These are phyloP conservation scores for Gaultheria prostrata DNA, from an alignment of 148 eudicot genomes.

Conservation along the genomic window DNA sequence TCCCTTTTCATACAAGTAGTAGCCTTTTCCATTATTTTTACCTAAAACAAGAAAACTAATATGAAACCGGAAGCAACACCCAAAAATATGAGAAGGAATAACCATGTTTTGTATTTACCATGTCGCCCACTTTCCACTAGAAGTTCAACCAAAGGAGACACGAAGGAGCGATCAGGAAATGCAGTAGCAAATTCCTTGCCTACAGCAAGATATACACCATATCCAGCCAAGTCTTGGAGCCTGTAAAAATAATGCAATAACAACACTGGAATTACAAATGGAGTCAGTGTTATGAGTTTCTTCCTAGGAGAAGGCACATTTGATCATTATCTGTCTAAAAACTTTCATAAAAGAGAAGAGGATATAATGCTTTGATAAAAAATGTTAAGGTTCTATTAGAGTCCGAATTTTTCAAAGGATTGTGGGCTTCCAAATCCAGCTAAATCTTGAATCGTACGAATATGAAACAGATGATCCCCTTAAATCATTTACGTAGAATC, in stretches of 20 bases:
- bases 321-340: slow-evolving; percentile 1
- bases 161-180: slow-evolving; percentile 61
- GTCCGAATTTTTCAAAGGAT: background rate
- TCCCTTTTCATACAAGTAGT: slow-evolving; percentile 80
- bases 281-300: background rate
- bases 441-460: background rate
- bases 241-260: slow-evolving; percentile 33
- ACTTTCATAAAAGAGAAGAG: background rate
- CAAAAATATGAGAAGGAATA: slow-evolving; percentile 2
- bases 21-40: slow-evolving; percentile 90
- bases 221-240: slow-evolving; percentile 85
- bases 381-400: background rate
- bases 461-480: background rate
- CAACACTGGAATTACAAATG: background rate
- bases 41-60: slow-evolving; percentile 38
- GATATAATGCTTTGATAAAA: slow-evolving; percentile 9
- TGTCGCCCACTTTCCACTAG: slow-evolving; percentile 75
- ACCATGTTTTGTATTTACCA: slow-evolving; percentile 42
- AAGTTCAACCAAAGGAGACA: slow-evolving; percentile 62
- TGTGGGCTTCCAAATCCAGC: background rate
- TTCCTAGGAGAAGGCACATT: background rate
- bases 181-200: slow-evolving; percentile 44
- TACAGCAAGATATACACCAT: slow-evolving; percentile 74
- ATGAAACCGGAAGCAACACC: slow-evolving; percentile 4
- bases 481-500: background rate